Conservation (phyloP, 129 eudicot genomes). For the Tagetes patula region DNA sequence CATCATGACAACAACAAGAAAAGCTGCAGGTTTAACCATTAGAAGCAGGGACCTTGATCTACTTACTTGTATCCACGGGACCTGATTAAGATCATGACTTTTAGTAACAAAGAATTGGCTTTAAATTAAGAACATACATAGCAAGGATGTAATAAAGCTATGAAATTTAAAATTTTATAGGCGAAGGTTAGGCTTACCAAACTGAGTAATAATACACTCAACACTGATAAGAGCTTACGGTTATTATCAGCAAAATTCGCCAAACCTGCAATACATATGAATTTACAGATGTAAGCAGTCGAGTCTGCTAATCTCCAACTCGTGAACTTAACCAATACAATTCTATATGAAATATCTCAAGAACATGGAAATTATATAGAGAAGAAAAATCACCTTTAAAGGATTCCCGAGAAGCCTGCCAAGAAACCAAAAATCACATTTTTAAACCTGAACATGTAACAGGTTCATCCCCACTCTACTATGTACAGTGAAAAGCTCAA, state of each 20-base stretch:
- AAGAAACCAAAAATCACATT: conserved; percentile 30
- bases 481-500: conserved; percentile 16
- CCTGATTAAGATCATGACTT: conserved; percentile 38
- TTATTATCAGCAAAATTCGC: conserved; percentile 70
- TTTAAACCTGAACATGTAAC: conserved; percentile 5
- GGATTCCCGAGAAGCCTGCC: conserved; percentile 80
- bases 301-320: too few species aligned
- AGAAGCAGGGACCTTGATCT: conserved; percentile 86
- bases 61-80: conserved; percentile 96
- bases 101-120: conserved; percentile 1
- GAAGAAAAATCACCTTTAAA: conserved; percentile 52
- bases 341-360: conserved; percentile 1
- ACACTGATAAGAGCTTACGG: conserved; percentile 66
- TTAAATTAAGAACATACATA: conserved; percentile 4
- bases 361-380: neutral
- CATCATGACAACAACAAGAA: conserved; percentile 63
- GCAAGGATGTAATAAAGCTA: conserved; percentile 8
- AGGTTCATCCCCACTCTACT: conserved; percentile 3
- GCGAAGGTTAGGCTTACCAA: conserved; percentile 44
- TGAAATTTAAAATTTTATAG: neutral
- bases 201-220: conserved; percentile 68
- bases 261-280: conserved; percentile 49
- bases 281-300: conserved; percentile 8
- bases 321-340: neutral
- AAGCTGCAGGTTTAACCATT: conserved; percentile 73